A percentile compares a stretch with the other conserved stretches of the same genome.
Evolutionary conservation across 257 asterid species (phyloP).

Genomic region (Rhazya stricta): DNA sequence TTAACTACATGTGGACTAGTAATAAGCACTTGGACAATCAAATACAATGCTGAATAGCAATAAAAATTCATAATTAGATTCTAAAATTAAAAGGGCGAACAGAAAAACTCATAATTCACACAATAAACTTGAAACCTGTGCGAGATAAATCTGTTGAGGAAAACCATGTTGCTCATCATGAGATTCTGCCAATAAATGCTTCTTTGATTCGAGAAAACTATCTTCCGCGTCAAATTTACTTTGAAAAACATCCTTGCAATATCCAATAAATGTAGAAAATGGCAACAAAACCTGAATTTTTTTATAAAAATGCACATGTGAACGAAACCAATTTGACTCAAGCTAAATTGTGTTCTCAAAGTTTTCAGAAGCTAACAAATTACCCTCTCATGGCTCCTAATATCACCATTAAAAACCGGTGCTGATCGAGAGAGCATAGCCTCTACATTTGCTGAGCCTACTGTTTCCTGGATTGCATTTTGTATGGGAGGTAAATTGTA

Average conservation of each 20-base stretch:
- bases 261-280: conserved; percentile 69
- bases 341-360: conserved; percentile 13
- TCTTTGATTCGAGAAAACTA: conserved; percentile 29
- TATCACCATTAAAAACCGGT: conserved; percentile 84
- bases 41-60: neutral
- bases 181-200: conserved; percentile 26
- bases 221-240: conserved; percentile 26
- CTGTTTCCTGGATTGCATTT: conserved; percentile 48
- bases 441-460: conserved; percentile 63
- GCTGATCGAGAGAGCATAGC: conserved; percentile 87
- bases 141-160: conserved; percentile 75
- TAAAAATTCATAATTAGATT: neutral
- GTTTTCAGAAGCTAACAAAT: conserved; percentile 6
- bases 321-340: conserved; percentile 1
- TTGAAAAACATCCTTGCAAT: conserved; percentile 58
- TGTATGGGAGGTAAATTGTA: conserved; percentile 10
- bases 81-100: neutral
- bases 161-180: conserved; percentile 32
- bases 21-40: neutral
- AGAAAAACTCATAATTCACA: neutral
- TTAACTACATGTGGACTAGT: neutral
- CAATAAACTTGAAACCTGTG: conserved; percentile 57
- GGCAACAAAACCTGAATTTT: conserved; percentile 57
- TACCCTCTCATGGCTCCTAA: conserved; percentile 95
- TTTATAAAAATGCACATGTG: neutral